These are phyloP conservation scores for Penstemon eatonii DNA, from an alignment of 257 asterid genomes.

Conservation along the genomic window DNA sequence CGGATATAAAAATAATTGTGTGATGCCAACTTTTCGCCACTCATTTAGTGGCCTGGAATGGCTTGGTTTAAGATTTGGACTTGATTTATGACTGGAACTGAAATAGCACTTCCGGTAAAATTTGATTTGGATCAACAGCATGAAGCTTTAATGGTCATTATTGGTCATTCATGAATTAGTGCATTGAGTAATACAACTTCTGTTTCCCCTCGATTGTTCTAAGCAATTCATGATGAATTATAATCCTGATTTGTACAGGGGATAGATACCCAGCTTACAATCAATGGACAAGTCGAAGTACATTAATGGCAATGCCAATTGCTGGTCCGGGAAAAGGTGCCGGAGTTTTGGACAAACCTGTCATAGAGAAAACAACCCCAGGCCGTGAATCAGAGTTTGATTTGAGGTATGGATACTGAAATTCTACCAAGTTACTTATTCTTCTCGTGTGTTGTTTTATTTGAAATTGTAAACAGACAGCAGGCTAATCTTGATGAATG, in stretches of 20 bases:
- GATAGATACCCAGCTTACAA: slow-evolving; percentile 59
- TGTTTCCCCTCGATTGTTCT: not conserved
- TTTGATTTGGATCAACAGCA: too few species aligned
- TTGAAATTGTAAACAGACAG: not conserved
- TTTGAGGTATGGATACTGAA: slow-evolving; percentile 61
- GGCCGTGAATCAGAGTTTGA: slow-evolving; percentile 96
- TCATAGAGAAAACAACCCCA: slow-evolving; percentile 80
- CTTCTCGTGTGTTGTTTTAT: slow-evolving; percentile 14
- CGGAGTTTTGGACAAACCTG: slow-evolving; percentile 85
- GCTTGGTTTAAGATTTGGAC: too few species aligned
- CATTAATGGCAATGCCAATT: slow-evolving; percentile 48
- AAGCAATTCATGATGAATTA: slow-evolving; percentile 21
- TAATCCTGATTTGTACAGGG: slow-evolving; percentile 43
- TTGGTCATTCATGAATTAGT: not conserved
- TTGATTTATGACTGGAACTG: too few species aligned
- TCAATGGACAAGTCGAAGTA: slow-evolving; percentile 60
- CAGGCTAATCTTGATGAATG: slow-evolving; percentile 8
- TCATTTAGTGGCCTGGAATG: too few species aligned
- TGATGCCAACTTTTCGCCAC: too few species aligned
- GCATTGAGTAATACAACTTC: slow-evolving; percentile 4
- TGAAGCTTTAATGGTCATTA: not conserved
- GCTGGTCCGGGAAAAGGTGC: slow-evolving; percentile 77
- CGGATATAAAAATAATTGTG: too few species aligned
- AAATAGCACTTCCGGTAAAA: too few species aligned
- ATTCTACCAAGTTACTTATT: slow-evolving; percentile 22